Percentiles rank a stretch among this genome's conserved stretches.
Conservation (phyloP, 257 asterid species). For the Plantago ovata region DNA sequence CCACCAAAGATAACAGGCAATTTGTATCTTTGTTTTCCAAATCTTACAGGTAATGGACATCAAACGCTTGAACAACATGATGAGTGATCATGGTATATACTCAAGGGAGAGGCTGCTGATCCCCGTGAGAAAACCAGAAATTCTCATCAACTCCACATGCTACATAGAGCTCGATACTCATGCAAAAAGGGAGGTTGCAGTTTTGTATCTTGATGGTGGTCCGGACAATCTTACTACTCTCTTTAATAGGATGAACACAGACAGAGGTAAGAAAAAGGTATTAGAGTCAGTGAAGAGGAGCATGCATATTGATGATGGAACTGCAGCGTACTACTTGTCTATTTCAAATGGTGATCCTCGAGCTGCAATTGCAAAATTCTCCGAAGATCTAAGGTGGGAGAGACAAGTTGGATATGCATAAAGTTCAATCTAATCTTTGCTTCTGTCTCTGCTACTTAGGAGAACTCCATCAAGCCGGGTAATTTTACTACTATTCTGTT, state of each 20-base stretch:
- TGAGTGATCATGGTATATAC: slow-evolving; percentile 96
- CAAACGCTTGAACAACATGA: slow-evolving; percentile 90
- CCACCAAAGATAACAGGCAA: not conserved
- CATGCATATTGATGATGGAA: slow-evolving; percentile 82
- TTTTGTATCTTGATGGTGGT: slow-evolving; percentile 78
- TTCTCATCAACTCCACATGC: slow-evolving; percentile 63
- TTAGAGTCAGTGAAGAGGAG: slow-evolving; percentile 79
- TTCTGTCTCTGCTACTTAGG: not conserved
- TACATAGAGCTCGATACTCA: slow-evolving; percentile 76
- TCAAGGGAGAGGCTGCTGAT: slow-evolving; percentile 92
- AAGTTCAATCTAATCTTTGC: slow-evolving; percentile 3
- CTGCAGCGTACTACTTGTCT: slow-evolving; percentile 80
- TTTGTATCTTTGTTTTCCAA: slow-evolving; percentile 2
- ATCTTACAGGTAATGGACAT: slow-evolving; percentile 69
- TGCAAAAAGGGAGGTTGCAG: slow-evolving; percentile 96
- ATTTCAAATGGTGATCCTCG: slow-evolving; percentile 86
- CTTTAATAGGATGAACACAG: slow-evolving; percentile 43
- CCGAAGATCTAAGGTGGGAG: slow-evolving; percentile 87
- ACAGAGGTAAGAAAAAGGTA: slow-evolving; percentile 56
- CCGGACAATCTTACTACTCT: slow-evolving; percentile 46
- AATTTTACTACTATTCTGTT: not conserved
- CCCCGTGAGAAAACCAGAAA: slow-evolving; percentile 68
- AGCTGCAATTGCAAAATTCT: slow-evolving; percentile 71
- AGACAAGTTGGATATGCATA: slow-evolving; percentile 56
- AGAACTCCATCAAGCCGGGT: not conserved